Base-by-base conservation (phyloP, 306 rosid species). In the Dryas drummondii region DNA sequence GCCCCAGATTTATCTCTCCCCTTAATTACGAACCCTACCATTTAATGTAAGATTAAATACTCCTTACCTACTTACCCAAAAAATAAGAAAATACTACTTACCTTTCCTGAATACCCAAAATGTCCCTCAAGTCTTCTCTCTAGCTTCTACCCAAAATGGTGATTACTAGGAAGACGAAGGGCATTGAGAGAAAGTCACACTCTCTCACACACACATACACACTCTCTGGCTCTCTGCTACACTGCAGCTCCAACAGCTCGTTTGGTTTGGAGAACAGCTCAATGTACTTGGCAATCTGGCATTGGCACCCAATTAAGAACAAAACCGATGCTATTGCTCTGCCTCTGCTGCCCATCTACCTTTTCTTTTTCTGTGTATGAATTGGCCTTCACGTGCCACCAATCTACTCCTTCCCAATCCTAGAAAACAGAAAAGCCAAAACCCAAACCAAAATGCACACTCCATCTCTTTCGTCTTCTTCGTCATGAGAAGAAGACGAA, bases 401-500 rank as follows among this genome's bases (percentile, higher is more conserved):
- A 4, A 53, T 12, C 70, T 11, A 45, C 5, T 19, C 63, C 22
- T 47, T 58, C 16, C 55, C 52, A n/a, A 66, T 66, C 26, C 61
- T 52, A 26, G 66, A 72, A 66, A 72, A n/a, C 71, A 72, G 45
- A 64, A 73, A 80, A 49, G 55, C 60, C 60, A 52, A 32, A 73
- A 50, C 70, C 67, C 78, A 59, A 70, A 40, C 10, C 59, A 32
- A 42, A 5, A 47, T 70, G 65, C 66, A 17, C 54, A 5, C 16
- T 40, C 47, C 27, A 14, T 41, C 66, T 76, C 73, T 26, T 32
- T 56, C 77, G 16, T 44, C 82, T 17, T 56, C 76, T 82, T 80
- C 74, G 50, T 87, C 88, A 91, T 93, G 98, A 87, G 83, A 87
- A 93, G 85, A 85, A 86, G 97, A 85, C 91, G 92, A 86, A 89